These are phyloP conservation scores for Viridothelium virens DNA, from an alignment of 495 filamentous ascomycete species.

Conservation along the genomic window DNA sequence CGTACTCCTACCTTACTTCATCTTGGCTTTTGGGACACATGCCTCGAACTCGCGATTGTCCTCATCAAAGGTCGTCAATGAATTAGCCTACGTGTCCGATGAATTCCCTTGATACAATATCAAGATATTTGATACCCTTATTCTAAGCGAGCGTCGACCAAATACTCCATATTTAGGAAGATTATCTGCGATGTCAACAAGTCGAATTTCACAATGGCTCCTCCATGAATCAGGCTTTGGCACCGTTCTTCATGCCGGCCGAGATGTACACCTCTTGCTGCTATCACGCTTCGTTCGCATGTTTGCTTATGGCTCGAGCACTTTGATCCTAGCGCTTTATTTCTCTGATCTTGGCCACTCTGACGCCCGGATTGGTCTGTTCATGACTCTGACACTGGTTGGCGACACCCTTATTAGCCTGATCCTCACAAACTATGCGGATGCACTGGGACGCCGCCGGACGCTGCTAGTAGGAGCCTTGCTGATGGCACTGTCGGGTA, in stretches of 20 bases:
- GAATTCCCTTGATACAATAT: no score
- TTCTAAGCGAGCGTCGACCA: no score
- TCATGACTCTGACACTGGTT: conserved; percentile 78
- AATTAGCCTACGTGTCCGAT: no score
- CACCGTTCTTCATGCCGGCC: conserved; percentile 43
- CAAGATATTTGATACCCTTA: no score
- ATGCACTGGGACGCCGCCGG: conserved; percentile 60
- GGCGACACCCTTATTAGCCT: conserved; percentile 76
- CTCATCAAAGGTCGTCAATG: no score
- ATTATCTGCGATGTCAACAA: background rate
- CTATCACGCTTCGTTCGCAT: conserved; percentile 68
- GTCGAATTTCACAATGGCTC: background rate
- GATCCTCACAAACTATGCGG: conserved; percentile 65
- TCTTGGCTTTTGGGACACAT: no score
- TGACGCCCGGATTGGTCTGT: conserved; percentile 68
- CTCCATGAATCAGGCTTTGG: conserved; percentile 38
- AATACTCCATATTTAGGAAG: no score
- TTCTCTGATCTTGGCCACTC: conserved; percentile 58
- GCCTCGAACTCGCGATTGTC: no score
- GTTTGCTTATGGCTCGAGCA: conserved; percentile 69
- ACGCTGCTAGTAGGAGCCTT: conserved; percentile 61
- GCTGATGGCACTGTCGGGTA: conserved; percentile 60
- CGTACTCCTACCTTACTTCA: no score
- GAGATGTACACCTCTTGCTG: conserved; percentile 66
- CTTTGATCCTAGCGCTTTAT: conserved; percentile 66